Base-by-base conservation (phyloP, 1,284 basidiomycete species). In the Irpex sp. region DNA sequence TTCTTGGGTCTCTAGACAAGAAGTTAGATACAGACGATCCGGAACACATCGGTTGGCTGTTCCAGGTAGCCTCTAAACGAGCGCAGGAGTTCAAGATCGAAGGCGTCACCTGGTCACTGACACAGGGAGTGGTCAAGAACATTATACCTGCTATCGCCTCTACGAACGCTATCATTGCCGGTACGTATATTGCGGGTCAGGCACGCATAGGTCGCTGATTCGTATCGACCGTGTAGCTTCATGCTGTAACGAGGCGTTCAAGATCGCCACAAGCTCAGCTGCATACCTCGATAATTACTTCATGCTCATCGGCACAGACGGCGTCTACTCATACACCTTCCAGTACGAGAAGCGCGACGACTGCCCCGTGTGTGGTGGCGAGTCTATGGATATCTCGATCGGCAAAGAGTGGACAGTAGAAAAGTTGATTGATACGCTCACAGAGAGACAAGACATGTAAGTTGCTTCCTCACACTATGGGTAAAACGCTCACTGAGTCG, bases 171-270 rank as follows among this genome's bases (percentile, higher is more conserved):
- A 95, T 98, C 73, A 95, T 98, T 66, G 93, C 95, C 36, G 94
- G 94, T 93, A 67, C 17, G 56, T 46, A 26, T 50, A 21, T 5
- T 11, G 6, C 9, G 17, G 19, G 15, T n/a, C 19, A 15, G n/a
- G 33, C 19, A 5, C 31, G 26, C 17, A 21, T n/a, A 39, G 43
- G 57, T 50, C 31, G 58, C 58, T 51, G 57, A 60, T 33, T 0
- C 26, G 11, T 61, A 49, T 15, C 39, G 11, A 6, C n/a, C 43
- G n/a, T 50, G 0, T 60, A 95, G 96, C 97, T 13, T 93, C 96
- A 2, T 99, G 97, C 77, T 99, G 97, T 72, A 98, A 98, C 69
- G 97, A 99, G 78, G 97, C 97, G 7, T 95, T 99, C 84, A 99
- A 99, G 78, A 93, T 99, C 63, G 97, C 95, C 17, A 99, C 97